Evolutionary conservation across 208 protist genomes (phyloP).

Genomic region (Porcisia hertigi): DNA sequence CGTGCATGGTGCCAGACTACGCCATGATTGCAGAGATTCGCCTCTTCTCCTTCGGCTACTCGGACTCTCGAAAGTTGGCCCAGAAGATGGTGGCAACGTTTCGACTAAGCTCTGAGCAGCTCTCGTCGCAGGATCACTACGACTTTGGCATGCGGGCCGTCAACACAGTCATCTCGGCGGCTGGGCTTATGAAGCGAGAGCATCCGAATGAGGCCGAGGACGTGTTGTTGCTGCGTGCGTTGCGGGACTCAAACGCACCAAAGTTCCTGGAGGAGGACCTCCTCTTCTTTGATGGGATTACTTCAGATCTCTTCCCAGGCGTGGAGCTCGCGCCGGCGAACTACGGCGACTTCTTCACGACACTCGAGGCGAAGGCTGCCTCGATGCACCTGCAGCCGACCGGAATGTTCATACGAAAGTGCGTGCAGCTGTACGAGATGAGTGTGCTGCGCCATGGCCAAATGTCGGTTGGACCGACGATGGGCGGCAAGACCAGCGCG

Average conservation of each 20-base stretch:
- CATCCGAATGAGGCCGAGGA: constrained; percentile 93
- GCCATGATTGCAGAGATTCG: constrained; percentile 98
- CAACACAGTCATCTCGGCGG: constrained; percentile 98
- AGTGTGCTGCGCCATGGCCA: constrained; percentile 97
- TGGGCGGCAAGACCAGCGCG: constrained; percentile 95
- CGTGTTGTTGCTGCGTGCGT: constrained; percentile 93
- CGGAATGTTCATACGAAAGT: constrained; percentile 95
- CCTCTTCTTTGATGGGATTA: constrained; percentile 95
- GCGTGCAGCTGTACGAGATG: constrained; percentile 98
- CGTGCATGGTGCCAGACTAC: constrained; percentile 99
- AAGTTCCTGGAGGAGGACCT: constrained; percentile 96
- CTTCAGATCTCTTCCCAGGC: constrained; percentile 97
- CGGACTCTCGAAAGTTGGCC: constrained; percentile 92
- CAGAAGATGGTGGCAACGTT: constrained; percentile 98
- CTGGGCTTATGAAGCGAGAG: constrained; percentile 95
- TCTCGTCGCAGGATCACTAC: constrained; percentile 98
- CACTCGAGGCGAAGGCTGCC: constrained; percentile 69
- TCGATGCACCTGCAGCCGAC: constrained; percentile 93
- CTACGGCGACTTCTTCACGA: constrained; percentile 91
- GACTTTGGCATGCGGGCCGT: constrained; percentile 99
- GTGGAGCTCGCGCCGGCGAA: constrained; percentile 87
- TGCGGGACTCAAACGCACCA: constrained; percentile 97
- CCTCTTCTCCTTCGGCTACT: constrained; percentile 98
- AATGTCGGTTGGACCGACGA: constrained; percentile 97
- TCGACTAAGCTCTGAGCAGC: constrained; percentile 97